Evolutionary conservation across 2,329 filamentous ascomycete species (phyloP).

Genomic region (Pseudonectria buxi): DNA sequence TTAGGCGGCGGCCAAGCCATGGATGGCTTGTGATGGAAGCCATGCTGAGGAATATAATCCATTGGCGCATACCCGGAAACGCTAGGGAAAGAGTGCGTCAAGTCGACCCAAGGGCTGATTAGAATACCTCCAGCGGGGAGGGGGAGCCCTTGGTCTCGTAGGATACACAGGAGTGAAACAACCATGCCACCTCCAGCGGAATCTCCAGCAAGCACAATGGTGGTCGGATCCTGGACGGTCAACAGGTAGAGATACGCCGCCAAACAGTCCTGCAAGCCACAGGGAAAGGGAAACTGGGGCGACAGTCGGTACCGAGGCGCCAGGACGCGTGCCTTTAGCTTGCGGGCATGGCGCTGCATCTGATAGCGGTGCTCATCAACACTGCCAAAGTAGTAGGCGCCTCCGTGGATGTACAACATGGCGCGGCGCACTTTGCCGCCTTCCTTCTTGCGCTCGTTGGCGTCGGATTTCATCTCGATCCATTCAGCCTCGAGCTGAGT

Average conservation of each 20-base stretch:
- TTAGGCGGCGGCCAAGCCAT: conserved; percentile 89
- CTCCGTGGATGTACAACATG: conserved; percentile 92
- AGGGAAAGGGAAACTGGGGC: conserved; percentile 94
- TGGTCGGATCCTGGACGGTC: conserved; percentile 65
- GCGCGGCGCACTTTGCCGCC: conserved; percentile 60
- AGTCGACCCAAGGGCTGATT: conserved; percentile 91
- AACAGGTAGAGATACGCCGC: conserved; percentile 82
- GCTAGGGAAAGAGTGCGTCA: conserved; percentile 93
- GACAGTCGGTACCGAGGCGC: conserved; percentile 81
- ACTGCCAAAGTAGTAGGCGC: conserved; percentile 92
- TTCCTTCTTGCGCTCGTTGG: conserved; percentile 57
- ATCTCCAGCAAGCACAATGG: conserved; percentile 84
- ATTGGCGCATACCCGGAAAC: conserved; percentile 63
- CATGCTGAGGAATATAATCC: conserved; percentile 83
- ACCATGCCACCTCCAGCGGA: conserved; percentile 93
- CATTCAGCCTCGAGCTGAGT: conserved; percentile 73
- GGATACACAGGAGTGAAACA: conserved; percentile 66
- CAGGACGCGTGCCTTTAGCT: conserved; percentile 83
- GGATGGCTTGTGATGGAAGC: conserved; percentile 87
- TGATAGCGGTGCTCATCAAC: conserved; percentile 98
- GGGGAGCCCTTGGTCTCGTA: conserved; percentile 77
- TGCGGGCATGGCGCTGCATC: conserved; percentile 90
- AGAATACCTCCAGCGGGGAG: conserved; percentile 84
- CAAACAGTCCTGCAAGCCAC: conserved; percentile 82
- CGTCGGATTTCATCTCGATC: conserved; percentile 88